Percentiles rank a stretch among this genome's conserved stretches.
Evolutionary conservation across 2,329 filamentous ascomycete genomes (phyloP).

Genomic region (Ophiostoma novo-ulmi): DNA sequence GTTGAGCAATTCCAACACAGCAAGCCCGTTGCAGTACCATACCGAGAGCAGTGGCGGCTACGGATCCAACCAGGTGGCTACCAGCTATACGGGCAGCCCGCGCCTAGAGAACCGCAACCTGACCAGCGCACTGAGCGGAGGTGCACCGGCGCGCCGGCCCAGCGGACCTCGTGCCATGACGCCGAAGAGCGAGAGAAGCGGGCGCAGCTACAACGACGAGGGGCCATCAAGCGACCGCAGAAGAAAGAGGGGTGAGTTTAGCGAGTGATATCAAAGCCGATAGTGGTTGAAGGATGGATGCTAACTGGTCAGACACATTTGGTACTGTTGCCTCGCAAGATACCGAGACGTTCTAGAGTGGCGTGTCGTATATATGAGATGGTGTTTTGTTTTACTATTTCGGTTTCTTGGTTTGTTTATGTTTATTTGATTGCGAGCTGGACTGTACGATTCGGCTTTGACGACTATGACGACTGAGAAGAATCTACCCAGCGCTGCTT

Average conservation of each 20-base stretch:
- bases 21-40: conserved; percentile 46
- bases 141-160: conserved; percentile 49
- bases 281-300: not conserved
- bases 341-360: conserved; percentile 47
- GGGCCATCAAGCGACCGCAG: conserved; percentile 45
- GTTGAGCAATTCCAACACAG: conserved; percentile 48
- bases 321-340: conserved; percentile 49
- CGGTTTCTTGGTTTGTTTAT: not conserved
- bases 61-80: conserved; percentile 38
- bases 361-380: not conserved
- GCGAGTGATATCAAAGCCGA: not conserved
- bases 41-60: conserved; percentile 47
- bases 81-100: conserved; percentile 48
- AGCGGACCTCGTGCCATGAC: conserved; percentile 59
- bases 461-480: conserved; percentile 13
- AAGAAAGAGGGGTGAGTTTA: conserved; percentile 50
- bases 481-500: conserved; percentile 8
- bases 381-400: not conserved
- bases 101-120: conserved; percentile 55
- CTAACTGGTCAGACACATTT: conserved; percentile 45
- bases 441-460: conserved; percentile 12
- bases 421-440: not conserved
- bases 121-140: conserved; percentile 42
- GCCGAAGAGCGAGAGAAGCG: conserved; percentile 44
- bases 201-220: conserved; percentile 40